Evolutionary conservation across 331 rosid genomes (phyloP), one percentile per base, ranked within the genome.

Genomic region (Acacia pycnantha): DNA sequence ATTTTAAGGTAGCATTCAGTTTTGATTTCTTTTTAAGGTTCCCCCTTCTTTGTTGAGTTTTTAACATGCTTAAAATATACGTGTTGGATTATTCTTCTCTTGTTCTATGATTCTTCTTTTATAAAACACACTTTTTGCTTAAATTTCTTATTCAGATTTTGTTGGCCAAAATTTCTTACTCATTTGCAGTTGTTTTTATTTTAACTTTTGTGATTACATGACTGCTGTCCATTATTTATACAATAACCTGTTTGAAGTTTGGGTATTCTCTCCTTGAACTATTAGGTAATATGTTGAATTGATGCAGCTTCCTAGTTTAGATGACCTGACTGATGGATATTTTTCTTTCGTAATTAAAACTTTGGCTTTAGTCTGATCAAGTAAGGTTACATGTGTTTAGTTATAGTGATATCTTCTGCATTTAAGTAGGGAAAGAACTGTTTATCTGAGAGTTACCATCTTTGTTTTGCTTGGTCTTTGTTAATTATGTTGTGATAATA

Each of bases 391-490:
- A 13, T 43, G 54, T 81, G 44, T 21, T 26, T 73, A 44, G 22
- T 43, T 2, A 35, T 6, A 31, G 6, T 77, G 65, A 58, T 44
- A 22, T 61, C 14, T 15, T 29, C 44, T 70, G 11, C 24, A 77
- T 59, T 31, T 43, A 44, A 24, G 74, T 18, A 11, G 50, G 35
- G 70, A 14, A 80, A 11, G 40, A 51, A 79, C 72, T 31, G 51
- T 61, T 70, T 27, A 10, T 72, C 37, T 37, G 33, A 16, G 41
- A 41, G 59, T 71, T 54, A 27, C 65, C 62, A 18, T 77, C 21
- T 70, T 83, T 7, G 54, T 78, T 79, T 56, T 85, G 70, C 54
- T 46, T 31, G 40, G 40, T 78, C 69, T 61, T 66, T 82, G n/a
- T 64, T 70, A 74, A 41, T n/a, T 40, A 6, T 44, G 35, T 14